Evolutionary conservation across 148 eudicot genomes (phyloP), one percentile per base, ranked within the genome.

Genomic region (Silene conica): DNA sequence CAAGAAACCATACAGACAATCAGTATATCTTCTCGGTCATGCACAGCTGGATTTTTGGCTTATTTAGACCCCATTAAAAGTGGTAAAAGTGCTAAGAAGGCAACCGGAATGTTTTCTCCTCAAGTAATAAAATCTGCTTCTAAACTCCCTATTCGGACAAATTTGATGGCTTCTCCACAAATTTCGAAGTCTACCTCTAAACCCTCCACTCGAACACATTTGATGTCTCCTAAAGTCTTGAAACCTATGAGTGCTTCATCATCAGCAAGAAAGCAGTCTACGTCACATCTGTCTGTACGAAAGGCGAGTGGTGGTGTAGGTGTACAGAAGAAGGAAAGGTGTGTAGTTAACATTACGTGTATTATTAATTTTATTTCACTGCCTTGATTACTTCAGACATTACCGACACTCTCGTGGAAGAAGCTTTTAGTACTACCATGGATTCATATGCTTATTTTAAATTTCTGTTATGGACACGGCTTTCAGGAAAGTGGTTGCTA

Each of bases 21-120:
- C 77, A 84, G 87, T 56, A 79, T 92, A 74, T 91, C 97, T 73
- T 87, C 97, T 73, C 86, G 90, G 31, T 85, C 92, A 38, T 85
- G 89, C 77, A 85, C 84, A 83, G 87, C n/a, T n/a, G n/a, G n/a
- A n/a, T n/a, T n/a, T n/a, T n/a, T n/a, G n/a, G n/a, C 83, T 65
- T 76, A 55, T 75, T 76, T 79, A 67, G 83, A 75, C 72, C 79
- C 87, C 18, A 71, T 80, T 48, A 81, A 78, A 78, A 84, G 78
- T 72, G 65, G 63, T 68, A 88, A 76, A 80, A 80, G 76, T 80
- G 72, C 82, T 65, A 74, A 74, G 64, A 86, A 79, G 72, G 69
- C 78, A 46, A 43, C 75, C 0, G 76, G 67, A 41, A 63, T 67
- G 60, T 70, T 83, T 26, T 88, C 98, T 57, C 66, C 81, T 3